Evolutionary conservation across 352 stramenopile genomes (phyloP).

Genomic region (Poterioochromonas sp.): DNA sequence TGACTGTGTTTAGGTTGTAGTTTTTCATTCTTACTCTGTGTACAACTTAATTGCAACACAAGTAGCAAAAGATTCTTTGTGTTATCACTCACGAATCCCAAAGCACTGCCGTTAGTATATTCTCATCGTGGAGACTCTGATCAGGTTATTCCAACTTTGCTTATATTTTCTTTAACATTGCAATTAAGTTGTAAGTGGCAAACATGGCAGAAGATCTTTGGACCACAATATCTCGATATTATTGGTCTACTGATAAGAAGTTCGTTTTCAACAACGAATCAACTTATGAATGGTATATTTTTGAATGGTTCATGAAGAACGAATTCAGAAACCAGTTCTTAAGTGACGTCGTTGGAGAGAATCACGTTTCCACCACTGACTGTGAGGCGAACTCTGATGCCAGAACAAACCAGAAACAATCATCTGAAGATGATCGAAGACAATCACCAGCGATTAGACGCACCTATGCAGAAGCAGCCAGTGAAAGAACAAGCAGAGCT

Average conservation of each 20-base stretch:
- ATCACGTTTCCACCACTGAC: conserved; percentile 10
- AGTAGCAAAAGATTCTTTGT: conserved; percentile 15
- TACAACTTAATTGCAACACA: conserved; percentile 15
- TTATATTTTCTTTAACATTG: conserved; percentile 16
- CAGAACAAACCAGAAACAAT: conserved; percentile 14
- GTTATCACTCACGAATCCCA: conserved; percentile 11
- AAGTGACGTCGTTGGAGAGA: conserved; percentile 10
- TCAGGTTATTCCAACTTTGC: conserved; percentile 13
- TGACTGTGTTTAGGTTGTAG: conserved; percentile 13
- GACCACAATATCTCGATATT: conserved; percentile 14
- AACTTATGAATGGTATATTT: conserved; percentile 18
- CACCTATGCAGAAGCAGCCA: conserved; percentile 8
- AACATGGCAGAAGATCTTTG: conserved; percentile 13
- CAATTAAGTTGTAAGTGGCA: conserved; percentile 14
- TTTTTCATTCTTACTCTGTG: conserved; percentile 15
- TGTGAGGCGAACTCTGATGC: conserved; percentile 8
- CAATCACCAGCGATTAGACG: conserved; percentile 10
- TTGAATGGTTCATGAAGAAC: conserved; percentile 10
- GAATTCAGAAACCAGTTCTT: conserved; percentile 14
- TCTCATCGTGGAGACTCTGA: conserved; percentile 10
- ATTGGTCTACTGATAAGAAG: conserved; percentile 14
- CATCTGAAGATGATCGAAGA: conserved; percentile 13
- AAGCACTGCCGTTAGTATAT: conserved; percentile 13
- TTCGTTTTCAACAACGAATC: conserved; percentile 14
- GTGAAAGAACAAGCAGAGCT: conserved; percentile 11